Conservation (phyloP, 129 eudicot species). For the Ambrosia artemisiifolia region DNA sequence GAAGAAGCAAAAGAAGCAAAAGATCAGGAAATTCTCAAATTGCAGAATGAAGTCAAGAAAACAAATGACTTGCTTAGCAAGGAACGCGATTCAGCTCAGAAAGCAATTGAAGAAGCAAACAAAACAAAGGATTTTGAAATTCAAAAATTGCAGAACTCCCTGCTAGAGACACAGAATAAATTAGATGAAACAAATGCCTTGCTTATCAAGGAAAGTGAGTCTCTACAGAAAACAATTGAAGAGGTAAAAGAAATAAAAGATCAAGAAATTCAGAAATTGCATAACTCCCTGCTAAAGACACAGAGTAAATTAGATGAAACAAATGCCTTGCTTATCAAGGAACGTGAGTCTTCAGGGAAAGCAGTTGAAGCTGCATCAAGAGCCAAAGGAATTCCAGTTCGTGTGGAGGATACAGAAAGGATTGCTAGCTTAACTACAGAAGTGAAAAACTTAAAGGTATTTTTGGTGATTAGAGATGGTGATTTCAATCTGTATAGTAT, state of each 20-base stretch:
- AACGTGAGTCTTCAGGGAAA: slow-evolving; percentile 71
- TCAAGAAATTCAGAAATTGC: slow-evolving; percentile 69
- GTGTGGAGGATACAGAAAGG: slow-evolving; percentile 74
- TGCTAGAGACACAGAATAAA: slow-evolving; percentile 60
- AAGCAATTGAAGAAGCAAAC: slow-evolving; percentile 76
- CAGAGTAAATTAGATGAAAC: slow-evolving; percentile 71
- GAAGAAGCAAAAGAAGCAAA: slow-evolving; percentile 72
- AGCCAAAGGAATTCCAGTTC: slow-evolving; percentile 73
- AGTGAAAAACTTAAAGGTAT: slow-evolving; percentile 80
- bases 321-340: slow-evolving; percentile 56
- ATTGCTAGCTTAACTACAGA: slow-evolving; percentile 68
- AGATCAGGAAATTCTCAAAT: slow-evolving; percentile 61
- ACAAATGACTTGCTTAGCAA: slow-evolving; percentile 48
- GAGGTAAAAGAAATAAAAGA: slow-evolving; percentile 52
- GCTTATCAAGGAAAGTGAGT: slow-evolving; percentile 63
- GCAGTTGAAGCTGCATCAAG: slow-evolving; percentile 74
- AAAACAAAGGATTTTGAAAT: slow-evolving; percentile 72
- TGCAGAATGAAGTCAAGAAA: slow-evolving; percentile 66
- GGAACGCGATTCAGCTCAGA: slow-evolving; percentile 67
- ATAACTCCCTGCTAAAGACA: slow-evolving; percentile 59
- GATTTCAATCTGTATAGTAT: not conserved
- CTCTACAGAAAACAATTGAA: slow-evolving; percentile 70
- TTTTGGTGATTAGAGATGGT: slow-evolving; percentile 9
- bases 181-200: slow-evolving; percentile 59
- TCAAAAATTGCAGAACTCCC: slow-evolving; percentile 53